These are phyloP conservation scores for Auriscalpium orientale DNA, from an alignment of 768 basidiomycete species.

Conservation along the genomic window DNA sequence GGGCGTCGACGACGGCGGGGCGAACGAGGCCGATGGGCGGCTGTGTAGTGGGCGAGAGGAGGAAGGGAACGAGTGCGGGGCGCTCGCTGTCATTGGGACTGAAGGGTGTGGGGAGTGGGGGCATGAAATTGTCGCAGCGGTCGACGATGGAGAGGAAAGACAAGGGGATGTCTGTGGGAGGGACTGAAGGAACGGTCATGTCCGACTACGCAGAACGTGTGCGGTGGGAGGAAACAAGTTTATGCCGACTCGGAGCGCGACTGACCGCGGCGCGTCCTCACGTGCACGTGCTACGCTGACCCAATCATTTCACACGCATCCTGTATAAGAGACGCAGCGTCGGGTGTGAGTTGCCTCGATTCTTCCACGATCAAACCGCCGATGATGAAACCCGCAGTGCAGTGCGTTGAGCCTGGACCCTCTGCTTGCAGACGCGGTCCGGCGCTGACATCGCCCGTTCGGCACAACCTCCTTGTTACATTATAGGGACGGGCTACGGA, in stretches of 20 bases:
- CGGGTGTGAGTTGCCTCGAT: conserved; percentile 17
- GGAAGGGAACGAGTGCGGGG: conserved; percentile 41
- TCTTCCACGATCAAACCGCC: conserved; percentile 43
- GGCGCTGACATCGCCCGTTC: conserved; percentile 17
- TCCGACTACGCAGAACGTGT: no score
- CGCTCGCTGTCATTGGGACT: conserved; percentile 20
- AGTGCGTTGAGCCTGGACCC: conserved; percentile 16
- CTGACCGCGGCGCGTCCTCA: no score
- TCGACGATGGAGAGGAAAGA: conserved; percentile 56
- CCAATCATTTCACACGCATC: not conserved
- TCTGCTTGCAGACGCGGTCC: conserved; percentile 10
- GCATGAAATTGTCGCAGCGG: conserved; percentile 63
- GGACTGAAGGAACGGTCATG: not conserved
- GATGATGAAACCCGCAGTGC: conserved; percentile 17
- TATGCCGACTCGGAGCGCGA: no score
- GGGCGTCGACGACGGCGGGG: conserved; percentile 45
- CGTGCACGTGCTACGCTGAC: not conserved
- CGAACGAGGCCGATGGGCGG: conserved; percentile 58
- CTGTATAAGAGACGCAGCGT: not conserved
- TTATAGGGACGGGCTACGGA: conserved; percentile 17
- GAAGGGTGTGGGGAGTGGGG: conserved; percentile 21
- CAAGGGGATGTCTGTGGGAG: not conserved
- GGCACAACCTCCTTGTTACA: conserved; percentile 20
- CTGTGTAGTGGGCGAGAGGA: conserved; percentile 39
- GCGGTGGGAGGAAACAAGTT: no score